A percentile compares a stretch with the other conserved stretches of the same genome.
phyloP scores from a whole-genome alignment of 1,139 yeast species.

The Blastobotrys raffinosifermentans region DNA sequence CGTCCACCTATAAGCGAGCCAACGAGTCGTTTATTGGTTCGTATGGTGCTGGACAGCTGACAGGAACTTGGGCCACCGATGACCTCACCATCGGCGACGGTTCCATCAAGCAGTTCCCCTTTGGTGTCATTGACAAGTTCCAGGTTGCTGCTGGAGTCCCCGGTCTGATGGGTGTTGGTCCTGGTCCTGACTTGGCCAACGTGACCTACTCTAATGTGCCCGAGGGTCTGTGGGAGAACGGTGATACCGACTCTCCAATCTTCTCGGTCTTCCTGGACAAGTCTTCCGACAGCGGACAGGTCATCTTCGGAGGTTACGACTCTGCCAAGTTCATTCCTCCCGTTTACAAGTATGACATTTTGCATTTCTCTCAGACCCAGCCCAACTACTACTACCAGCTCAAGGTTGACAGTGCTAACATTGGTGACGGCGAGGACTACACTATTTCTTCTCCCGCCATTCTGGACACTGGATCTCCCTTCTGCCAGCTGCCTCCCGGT shows the following conservation, averaged over 20 bases:
- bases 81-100: conserved; percentile 40
- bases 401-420: conserved; percentile 18
- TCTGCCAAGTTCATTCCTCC: conserved; percentile 38
- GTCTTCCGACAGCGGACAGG: conserved; percentile 39
- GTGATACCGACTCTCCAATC: conserved; percentile 46
- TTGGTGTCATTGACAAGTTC: conserved; percentile 39
- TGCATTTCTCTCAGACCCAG: conserved; percentile 7
- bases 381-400: conserved; percentile 22
- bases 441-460: conserved; percentile 35
- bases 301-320: conserved; percentile 57
- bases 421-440: conserved; percentile 21
- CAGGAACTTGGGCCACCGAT: conserved; percentile 64
- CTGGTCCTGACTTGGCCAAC: conserved; percentile 25
- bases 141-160: conserved; percentile 31
- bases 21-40: conserved; percentile 35
- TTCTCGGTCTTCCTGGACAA: conserved; percentile 43
- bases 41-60: conserved; percentile 63
- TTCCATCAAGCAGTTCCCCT: conserved; percentile 41
- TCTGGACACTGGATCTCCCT: conserved; percentile 47
- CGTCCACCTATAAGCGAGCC: conserved; percentile 18
- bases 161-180: conserved; percentile 32
- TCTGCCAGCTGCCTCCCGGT: conserved; percentile 28
- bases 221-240: conserved; percentile 46
- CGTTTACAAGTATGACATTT: conserved; percentile 24
- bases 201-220: conserved; percentile 54